A percentile compares a stretch with the other conserved stretches of the same genome.
Evolutionary conservation across 495 filamentous ascomycete species (phyloP).

Genomic region (Trypethelium eluteriae): DNA sequence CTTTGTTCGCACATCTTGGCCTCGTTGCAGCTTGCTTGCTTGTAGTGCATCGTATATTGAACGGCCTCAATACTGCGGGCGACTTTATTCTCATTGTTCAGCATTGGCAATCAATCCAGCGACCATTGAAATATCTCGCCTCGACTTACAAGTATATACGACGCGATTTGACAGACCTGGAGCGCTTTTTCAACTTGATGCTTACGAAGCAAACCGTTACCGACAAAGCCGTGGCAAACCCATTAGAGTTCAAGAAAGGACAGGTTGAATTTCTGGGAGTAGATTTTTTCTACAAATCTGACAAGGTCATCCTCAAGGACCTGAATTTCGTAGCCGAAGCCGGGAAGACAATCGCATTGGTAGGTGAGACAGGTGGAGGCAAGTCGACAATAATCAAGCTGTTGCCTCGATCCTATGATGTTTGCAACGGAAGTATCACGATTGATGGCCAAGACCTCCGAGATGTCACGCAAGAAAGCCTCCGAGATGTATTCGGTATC

Average conservation of each 20-base stretch:
- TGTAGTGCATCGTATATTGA: slow-evolving; percentile 58
- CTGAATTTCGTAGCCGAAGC: slow-evolving; percentile 49
- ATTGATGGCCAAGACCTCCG: slow-evolving; percentile 70
- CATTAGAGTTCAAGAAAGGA: slow-evolving; percentile 51
- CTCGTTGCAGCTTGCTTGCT: slow-evolving; percentile 56
- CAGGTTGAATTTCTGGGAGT: slow-evolving; percentile 58
- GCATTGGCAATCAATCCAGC: slow-evolving; percentile 53
- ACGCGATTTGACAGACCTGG: slow-evolving; percentile 59
- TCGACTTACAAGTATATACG: slow-evolving; percentile 48
- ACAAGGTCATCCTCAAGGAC: slow-evolving; percentile 57
- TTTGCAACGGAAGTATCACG: slow-evolving; percentile 52
- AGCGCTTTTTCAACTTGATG: slow-evolving; percentile 64
- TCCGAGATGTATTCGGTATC: slow-evolving; percentile 62
- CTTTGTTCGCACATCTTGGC: slow-evolving; percentile 54
- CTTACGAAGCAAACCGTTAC: slow-evolving; percentile 55
- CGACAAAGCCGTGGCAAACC: slow-evolving; percentile 48
- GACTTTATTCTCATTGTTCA: slow-evolving; percentile 62
- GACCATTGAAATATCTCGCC: slow-evolving; percentile 58
- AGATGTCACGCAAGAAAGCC: slow-evolving; percentile 56
- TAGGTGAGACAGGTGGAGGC: slow-evolving; percentile 68
- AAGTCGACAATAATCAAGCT: slow-evolving; percentile 73
- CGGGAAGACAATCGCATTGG: slow-evolving; percentile 64
- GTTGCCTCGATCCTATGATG: slow-evolving; percentile 60
- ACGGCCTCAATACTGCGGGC: slow-evolving; percentile 51
- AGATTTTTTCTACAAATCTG: slow-evolving; percentile 62